These are phyloP conservation scores for Rhododendron kiyosumense DNA, from an alignment of 148 eudicot genomes.

Conservation along the genomic window DNA sequence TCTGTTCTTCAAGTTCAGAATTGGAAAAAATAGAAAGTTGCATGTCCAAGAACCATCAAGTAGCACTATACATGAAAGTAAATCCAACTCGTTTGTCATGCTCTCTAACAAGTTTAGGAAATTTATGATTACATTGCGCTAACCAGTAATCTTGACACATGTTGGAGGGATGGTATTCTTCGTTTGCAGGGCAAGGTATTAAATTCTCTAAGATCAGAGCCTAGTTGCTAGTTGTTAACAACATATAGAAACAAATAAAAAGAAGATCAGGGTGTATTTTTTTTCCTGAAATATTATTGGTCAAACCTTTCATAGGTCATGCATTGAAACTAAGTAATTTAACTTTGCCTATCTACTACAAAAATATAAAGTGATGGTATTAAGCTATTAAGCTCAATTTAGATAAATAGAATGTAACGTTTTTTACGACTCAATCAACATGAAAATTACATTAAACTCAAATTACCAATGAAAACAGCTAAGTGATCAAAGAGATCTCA, in stretches of 20 bases:
- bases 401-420: not conserved
- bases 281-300: not conserved
- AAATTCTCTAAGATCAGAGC: not conserved
- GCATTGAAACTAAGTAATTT: constrained; percentile 2
- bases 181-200: not conserved
- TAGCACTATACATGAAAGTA: not conserved
- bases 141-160: not conserved
- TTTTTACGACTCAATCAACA: not conserved
- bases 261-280: not conserved
- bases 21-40: not conserved
- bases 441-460: not conserved
- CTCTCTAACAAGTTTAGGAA: not conserved
- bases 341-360: not conserved
- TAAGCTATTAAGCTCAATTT: not conserved
- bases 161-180: not conserved
- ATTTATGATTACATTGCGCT: not conserved
- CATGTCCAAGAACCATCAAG: not conserved
- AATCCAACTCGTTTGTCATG: not conserved
- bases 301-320: not conserved
- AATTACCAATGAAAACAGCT: not conserved
- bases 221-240: not conserved
- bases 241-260: not conserved
- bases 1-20: not conserved
- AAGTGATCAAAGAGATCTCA: not conserved
- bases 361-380: not conserved